These are phyloP conservation scores for Liquidambar formosana DNA, from an alignment of 164 flowering plant genomes.

Conservation along the genomic window DNA sequence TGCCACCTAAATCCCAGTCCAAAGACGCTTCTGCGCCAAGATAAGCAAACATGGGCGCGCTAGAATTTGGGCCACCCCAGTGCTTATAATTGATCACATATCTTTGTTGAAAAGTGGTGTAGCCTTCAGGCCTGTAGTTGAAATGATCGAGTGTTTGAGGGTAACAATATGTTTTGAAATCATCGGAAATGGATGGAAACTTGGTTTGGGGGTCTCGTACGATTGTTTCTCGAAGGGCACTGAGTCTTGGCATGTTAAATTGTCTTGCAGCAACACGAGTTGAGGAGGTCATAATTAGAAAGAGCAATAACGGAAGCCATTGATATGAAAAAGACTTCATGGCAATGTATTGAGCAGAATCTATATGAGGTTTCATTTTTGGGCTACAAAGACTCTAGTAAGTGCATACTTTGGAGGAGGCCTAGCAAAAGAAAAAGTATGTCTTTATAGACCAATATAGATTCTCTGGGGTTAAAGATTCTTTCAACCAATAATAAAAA, in stretches of 20 bases:
- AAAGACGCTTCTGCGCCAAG: slow-evolving; percentile 37
- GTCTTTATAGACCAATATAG: too few species aligned
- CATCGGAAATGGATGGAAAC: not conserved
- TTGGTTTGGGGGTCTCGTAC: not conserved
- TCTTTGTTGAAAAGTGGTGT: slow-evolving; percentile 44
- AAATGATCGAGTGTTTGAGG: slow-evolving; percentile 37
- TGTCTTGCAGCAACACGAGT: not conserved
- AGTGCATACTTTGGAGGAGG: too few species aligned
- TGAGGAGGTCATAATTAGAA: not conserved
- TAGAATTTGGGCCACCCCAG: slow-evolving; percentile 49
- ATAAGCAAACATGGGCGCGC: slow-evolving; percentile 47
- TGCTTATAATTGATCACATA: slow-evolving; percentile 38
- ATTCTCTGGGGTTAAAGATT: too few species aligned
- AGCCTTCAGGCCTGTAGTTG: slow-evolving; percentile 34
- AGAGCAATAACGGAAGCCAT: not conserved
- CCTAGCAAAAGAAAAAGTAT: too few species aligned
- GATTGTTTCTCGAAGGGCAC: not conserved
- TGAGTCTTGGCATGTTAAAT: not conserved
- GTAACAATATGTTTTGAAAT: slow-evolving; percentile 17
- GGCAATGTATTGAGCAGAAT: too few species aligned
- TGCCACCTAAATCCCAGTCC: not conserved
- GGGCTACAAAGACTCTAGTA: too few species aligned
- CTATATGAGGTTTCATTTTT: too few species aligned
- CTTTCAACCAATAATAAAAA: too few species aligned
- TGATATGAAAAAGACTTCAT: not conserved